Conservation (phyloP, 495 filamentous ascomycete genomes). For the Mycothermus thermophilus region DNA sequence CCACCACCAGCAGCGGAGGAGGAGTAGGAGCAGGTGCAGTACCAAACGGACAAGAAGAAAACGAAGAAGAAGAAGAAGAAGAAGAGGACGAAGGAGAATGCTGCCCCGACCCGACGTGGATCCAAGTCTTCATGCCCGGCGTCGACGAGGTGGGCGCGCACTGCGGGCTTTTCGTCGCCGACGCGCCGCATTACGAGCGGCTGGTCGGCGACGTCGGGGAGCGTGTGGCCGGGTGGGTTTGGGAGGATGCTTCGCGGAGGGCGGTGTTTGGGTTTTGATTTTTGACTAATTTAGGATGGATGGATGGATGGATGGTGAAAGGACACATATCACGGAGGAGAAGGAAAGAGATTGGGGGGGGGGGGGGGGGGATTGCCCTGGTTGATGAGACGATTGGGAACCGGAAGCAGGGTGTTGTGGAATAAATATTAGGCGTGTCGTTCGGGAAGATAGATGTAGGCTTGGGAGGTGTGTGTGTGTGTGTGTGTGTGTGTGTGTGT, state of each 20-base stretch:
- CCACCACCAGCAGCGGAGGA: no score
- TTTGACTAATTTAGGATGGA: no score
- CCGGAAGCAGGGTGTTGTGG: no score
- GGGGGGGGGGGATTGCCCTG: no score
- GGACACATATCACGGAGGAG: background rate
- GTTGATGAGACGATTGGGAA: no score
- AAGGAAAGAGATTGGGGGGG: no score
- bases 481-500: no score
- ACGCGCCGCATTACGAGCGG: constrained; percentile 53
- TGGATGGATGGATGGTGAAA: background rate
- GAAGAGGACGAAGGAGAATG: constrained; percentile 23
- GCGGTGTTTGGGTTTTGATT: constrained; percentile 12
- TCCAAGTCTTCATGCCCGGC: constrained; percentile 61
- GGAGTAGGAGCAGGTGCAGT: no score
- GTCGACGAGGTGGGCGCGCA: constrained; percentile 81
- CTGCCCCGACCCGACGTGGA: constrained; percentile 59
- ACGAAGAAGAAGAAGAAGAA: constrained; percentile 32
- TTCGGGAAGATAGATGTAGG: no score
- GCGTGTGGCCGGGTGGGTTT: constrained; percentile 60
- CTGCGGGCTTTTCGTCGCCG: constrained; percentile 62
- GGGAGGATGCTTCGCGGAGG: constrained; percentile 35
- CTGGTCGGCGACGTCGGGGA: constrained; percentile 62
- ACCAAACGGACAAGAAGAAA: no score
- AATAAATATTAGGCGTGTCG: no score
- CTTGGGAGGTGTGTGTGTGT: no score